Evolutionary conservation across 139 green algal genomes (phyloP).

Genomic region (Chlorella sorokiniana): DNA sequence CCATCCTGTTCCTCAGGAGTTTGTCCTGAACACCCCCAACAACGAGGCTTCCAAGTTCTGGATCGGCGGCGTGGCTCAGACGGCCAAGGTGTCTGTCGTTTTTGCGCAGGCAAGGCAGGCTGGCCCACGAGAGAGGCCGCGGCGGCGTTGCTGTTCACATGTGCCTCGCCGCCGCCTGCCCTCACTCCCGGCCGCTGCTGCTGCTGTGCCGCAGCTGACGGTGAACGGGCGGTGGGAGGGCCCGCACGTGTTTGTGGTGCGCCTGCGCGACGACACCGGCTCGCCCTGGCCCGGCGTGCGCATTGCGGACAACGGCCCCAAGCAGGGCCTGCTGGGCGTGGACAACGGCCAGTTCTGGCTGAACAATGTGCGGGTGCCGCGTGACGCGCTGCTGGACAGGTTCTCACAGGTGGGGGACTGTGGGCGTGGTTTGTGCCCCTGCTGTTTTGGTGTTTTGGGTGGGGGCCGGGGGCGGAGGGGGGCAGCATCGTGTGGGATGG

Average conservation of each 20-base stretch:
- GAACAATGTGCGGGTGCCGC: slow-evolving; percentile 73
- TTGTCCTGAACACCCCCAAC: slow-evolving; percentile 85
- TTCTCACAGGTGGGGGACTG: slow-evolving; percentile 49
- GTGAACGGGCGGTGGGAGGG: slow-evolving; percentile 77
- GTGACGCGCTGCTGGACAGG: slow-evolving; percentile 70
- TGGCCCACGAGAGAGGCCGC: background rate
- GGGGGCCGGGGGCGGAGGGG: too few species aligned
- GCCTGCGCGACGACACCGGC: slow-evolving; percentile 78
- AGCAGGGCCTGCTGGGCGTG: slow-evolving; percentile 86
- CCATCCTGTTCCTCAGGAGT: slow-evolving; percentile 49
- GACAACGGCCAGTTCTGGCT: slow-evolving; percentile 91
- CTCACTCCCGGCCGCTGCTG: background rate
- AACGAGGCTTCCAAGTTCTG: slow-evolving; percentile 53
- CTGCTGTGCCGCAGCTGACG: slow-evolving; percentile 33
- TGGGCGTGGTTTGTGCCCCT: background rate
- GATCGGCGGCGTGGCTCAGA: slow-evolving; percentile 73
- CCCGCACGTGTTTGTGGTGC: slow-evolving; percentile 90
- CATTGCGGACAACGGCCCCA: slow-evolving; percentile 75
- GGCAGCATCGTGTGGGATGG: too few species aligned
- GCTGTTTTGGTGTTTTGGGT: too few species aligned
- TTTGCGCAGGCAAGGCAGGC: slow-evolving; percentile 80
- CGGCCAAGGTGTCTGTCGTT: slow-evolving; percentile 66
- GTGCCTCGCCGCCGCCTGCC: background rate
- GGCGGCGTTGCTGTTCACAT: background rate
- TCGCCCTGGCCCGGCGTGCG: slow-evolving; percentile 55